A percentile compares a stretch with the other conserved stretches of the same genome.
phyloP scores from a whole-genome alignment of 163 green algal genomes.

The Botryococcus braunii region DNA sequence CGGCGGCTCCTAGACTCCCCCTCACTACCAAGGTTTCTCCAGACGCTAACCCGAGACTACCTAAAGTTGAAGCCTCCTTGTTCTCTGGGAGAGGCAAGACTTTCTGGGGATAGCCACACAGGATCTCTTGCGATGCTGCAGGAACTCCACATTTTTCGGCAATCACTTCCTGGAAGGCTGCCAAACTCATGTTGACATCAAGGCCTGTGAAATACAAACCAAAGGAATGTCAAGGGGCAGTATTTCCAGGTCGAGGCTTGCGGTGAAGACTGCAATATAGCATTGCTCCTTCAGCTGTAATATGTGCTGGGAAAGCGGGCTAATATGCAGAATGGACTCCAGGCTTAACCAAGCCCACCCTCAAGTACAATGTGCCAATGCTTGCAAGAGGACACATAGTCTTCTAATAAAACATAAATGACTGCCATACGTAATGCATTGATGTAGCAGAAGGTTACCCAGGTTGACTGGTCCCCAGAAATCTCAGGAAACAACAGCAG shows the following conservation, averaged over 20 bases:
- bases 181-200: conserved; percentile 15
- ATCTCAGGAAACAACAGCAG: background rate
- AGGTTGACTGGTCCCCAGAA: background rate
- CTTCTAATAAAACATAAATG: background rate
- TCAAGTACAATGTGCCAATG: too few relatives aligned
- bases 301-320: background rate
- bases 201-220: background rate
- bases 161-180: conserved; percentile 37
- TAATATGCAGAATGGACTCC: background rate
- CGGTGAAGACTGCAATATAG: background rate
- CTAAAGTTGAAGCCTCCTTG: background rate
- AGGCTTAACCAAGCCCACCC: too few relatives aligned
- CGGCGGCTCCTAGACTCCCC: background rate
- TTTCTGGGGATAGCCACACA: conserved; percentile 54
- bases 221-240: background rate
- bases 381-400: background rate
- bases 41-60: background rate
- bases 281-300: background rate
- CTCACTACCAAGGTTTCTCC: background rate
- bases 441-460: background rate
- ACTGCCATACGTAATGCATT: background rate
- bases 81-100: conserved; percentile 1
- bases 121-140: conserved; percentile 35
- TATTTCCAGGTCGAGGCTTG: background rate
- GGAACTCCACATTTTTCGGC: conserved; percentile 36